These are phyloP conservation scores for Termitomyces sp. DNA, from an alignment of 768 basidiomycete species.

Conservation along the genomic window DNA sequence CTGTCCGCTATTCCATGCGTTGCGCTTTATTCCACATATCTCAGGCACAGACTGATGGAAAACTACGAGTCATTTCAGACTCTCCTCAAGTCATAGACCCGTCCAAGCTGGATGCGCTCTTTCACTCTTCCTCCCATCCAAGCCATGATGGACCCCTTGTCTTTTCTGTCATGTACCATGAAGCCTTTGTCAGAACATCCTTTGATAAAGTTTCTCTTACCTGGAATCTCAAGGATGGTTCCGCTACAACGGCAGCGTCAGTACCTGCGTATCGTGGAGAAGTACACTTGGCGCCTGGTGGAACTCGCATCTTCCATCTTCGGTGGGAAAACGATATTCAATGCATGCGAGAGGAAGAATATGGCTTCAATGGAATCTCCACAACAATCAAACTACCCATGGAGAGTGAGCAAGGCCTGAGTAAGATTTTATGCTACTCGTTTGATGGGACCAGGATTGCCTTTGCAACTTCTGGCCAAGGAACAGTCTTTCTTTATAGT, in stretches of 20 bases:
- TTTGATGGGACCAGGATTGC: neutral
- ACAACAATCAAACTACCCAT: too few relatives aligned
- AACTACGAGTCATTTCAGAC: too few relatives aligned
- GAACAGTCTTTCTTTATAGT: too few relatives aligned
- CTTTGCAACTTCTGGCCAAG: too few relatives aligned
- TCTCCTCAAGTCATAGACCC: too few relatives aligned
- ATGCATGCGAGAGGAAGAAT: neutral
- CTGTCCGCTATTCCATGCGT: neutral
- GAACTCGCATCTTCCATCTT: neutral
- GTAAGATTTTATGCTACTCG: neutral
- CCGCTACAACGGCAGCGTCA: neutral
- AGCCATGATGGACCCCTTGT: neutral
- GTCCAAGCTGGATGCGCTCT: neutral
- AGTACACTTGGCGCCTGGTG: neutral
- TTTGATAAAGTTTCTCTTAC: neutral
- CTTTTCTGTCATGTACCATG: neutral
- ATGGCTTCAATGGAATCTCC: too few relatives aligned
- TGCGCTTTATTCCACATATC: neutral
- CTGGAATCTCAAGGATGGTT: neutral
- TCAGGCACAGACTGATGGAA: too few relatives aligned
- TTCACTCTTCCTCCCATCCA: neutral
- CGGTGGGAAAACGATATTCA: neutral
- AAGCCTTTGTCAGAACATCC: constrained; percentile 1
- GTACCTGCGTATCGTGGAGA: too few relatives aligned
- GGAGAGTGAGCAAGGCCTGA: too few relatives aligned